Percentiles rank a stretch among this genome's conserved stretches.
phyloP scores from a whole-genome alignment of 176 grass and related monocot species.

The Phoenix dactylifera region DNA sequence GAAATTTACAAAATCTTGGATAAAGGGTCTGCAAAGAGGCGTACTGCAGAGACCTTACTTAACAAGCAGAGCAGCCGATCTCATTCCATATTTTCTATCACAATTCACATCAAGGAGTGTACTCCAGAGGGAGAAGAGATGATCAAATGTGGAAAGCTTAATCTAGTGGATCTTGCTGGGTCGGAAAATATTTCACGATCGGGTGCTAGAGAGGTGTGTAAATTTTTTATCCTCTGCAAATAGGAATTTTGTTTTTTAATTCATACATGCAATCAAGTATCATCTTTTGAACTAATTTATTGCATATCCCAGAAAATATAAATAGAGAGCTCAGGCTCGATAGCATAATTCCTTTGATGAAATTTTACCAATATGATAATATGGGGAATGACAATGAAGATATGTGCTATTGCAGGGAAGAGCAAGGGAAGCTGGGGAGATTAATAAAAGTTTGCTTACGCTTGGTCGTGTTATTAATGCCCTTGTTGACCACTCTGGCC shows the following conservation, averaged over 20 bases:
- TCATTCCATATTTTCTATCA: constrained; percentile 98
- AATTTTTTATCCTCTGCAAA: not conserved
- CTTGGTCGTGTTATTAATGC: constrained; percentile 98
- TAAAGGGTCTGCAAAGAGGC: constrained; percentile 93
- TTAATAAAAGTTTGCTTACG: constrained; percentile 97
- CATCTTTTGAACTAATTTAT: too few species aligned
- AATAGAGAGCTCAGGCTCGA: too few species aligned
- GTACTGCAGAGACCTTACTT: constrained; percentile 92
- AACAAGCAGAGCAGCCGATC: constrained; percentile 99
- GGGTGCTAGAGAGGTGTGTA: constrained; percentile 98
- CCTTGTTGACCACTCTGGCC: constrained; percentile 95
- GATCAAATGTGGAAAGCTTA: constrained; percentile 99
- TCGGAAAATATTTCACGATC: constrained; percentile 99
- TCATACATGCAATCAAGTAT: too few species aligned
- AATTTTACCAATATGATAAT: not conserved
- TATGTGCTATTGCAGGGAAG: constrained; percentile 57
- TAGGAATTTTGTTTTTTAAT: too few species aligned
- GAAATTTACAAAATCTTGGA: constrained; percentile 99
- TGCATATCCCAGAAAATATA: too few species aligned
- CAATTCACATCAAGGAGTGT: constrained; percentile 97
- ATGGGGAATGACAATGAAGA: not conserved
- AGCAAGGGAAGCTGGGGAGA: constrained; percentile 99
- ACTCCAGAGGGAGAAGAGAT: constrained; percentile 96
- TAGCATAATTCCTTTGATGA: not conserved
- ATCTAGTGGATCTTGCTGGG: constrained; percentile 98